These are phyloP conservation scores for Bretziella fagacearum DNA, from an alignment of 2,329 filamentous ascomycete genomes.

Conservation along the genomic window DNA sequence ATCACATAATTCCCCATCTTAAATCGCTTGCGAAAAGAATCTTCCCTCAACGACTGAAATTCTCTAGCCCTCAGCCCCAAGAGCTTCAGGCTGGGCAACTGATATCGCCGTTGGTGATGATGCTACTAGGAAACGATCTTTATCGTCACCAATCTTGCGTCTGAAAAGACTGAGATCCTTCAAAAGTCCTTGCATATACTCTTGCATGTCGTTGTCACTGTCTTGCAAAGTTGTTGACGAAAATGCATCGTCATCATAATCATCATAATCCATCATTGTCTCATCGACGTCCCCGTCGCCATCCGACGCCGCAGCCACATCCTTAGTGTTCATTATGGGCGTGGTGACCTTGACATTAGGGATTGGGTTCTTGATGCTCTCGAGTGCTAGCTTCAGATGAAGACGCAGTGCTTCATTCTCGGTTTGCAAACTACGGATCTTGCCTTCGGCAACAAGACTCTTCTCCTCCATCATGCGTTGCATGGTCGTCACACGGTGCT, in stretches of 20 bases:
- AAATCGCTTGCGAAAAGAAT: not conserved
- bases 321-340: constrained; percentile 18
- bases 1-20: not conserved
- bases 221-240: constrained; percentile 27
- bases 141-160: constrained; percentile 73
- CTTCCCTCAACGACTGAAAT: not conserved
- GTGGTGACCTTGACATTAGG: constrained; percentile 34
- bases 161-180: constrained; percentile 66
- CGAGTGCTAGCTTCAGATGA: constrained; percentile 73
- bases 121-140: constrained; percentile 44
- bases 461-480: constrained; percentile 94
- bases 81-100: not conserved
- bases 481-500: constrained; percentile 75
- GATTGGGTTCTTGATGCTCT: constrained; percentile 83
- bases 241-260: constrained; percentile 25
- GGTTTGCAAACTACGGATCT: constrained; percentile 76
- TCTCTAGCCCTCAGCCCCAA: not conserved
- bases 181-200: constrained; percentile 70
- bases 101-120: not conserved
- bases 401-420: constrained; percentile 80
- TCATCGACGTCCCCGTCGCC: constrained; percentile 28
- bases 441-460: constrained; percentile 75
- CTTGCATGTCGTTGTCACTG: constrained; percentile 51
- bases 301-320: constrained; percentile 17
- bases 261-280: constrained; percentile 43